Evolutionary conservation across 768 basidiomycete species (phyloP), one percentile per base, ranked within the genome.

Genomic region (Mycena venus): DNA sequence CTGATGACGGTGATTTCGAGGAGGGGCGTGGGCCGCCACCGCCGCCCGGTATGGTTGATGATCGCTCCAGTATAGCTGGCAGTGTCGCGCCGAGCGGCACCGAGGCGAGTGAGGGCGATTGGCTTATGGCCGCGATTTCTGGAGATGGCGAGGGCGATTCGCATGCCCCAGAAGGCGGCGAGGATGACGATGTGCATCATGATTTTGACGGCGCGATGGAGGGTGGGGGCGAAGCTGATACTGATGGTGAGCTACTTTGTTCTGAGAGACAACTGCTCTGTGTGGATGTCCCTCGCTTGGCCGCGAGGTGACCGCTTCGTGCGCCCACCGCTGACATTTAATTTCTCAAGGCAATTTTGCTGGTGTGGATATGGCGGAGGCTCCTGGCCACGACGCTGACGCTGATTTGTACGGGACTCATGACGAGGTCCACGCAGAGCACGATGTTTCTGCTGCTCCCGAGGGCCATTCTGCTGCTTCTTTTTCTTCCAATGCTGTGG

Each of bases 101-200:
- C 61, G 93, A 94, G 77, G 92, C 90, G 38, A 94, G 93, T 83
- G 95, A 96, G 82, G 92, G 88, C 65, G 95, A 96, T 83, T 96
- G 95, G 95, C 87, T 95, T 51, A 95, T 96, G 95, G 95, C 94
- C 81, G 94, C 95, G 63, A 96, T 95, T 78, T 92, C 89, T 69
- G 93, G 90, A 77, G 92, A 91, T 78, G 91, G 86, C 69, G 92
- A 91, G 71, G 88, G 81, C n/a, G 87, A 86, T 67, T 80, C 83
- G 73, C 83, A 85, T 80, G 86, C 87, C 70, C 80, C 77, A 75
- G 82, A 76, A 31, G 75, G 72, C 25, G 80, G 83, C 73, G 88
- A 86, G 59, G 85, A 86, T 61, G n/a, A n/a, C n/a, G 85, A 84
- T 75, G 85, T 85, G 78, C 82, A 84, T 78, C 80, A 81, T 77